A percentile compares a stretch with the other conserved stretches of the same genome.
These are phyloP conservation scores for Kregervanrija pseudodelftensis DNA, from an alignment of 805 yeast genomes.

Conservation along the genomic window DNA sequence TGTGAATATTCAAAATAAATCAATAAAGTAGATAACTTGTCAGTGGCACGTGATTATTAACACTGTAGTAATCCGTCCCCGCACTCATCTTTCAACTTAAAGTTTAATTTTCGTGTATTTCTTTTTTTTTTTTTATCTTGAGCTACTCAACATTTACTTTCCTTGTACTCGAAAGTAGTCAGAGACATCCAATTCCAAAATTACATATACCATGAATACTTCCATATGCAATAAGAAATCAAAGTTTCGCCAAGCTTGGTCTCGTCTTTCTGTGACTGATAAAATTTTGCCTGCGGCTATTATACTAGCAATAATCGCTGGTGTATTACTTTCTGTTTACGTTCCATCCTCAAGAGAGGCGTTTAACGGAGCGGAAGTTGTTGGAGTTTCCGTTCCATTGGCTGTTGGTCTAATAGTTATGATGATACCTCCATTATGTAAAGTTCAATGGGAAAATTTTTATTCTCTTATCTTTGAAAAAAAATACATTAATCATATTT, in stretches of 20 bases:
- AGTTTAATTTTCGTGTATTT: too few species aligned
- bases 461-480: slow-evolving; percentile 19
- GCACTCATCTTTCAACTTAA: too few species aligned
- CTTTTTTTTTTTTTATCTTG: too few species aligned
- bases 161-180: too few species aligned
- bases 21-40: too few species aligned
- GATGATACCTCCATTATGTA: slow-evolving; percentile 53
- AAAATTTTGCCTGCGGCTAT: slow-evolving; percentile 23
- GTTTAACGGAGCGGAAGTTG: slow-evolving; percentile 29
- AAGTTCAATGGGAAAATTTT: slow-evolving; percentile 44
- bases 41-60: too few species aligned
- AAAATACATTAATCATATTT: slow-evolving; percentile 24
- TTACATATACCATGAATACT: too few species aligned
- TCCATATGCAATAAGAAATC: not conserved
- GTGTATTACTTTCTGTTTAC: slow-evolving; percentile 35
- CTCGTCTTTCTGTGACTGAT: slow-evolving; percentile 26
- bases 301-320: slow-evolving; percentile 31
- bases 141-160: too few species aligned
- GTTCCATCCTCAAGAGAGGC: slow-evolving; percentile 30
- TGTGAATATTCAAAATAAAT: too few species aligned
- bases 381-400: slow-evolving; percentile 37
- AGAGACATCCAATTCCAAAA: too few species aligned
- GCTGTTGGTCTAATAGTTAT: slow-evolving; percentile 45
- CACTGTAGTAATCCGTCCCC: too few species aligned
- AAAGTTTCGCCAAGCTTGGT: slow-evolving; percentile 2